A percentile compares a stretch with the other conserved stretches of the same genome.
phyloP scores from a whole-genome alignment of 2,329 filamentous ascomycete species.

The Diaporthe nobilis region DNA sequence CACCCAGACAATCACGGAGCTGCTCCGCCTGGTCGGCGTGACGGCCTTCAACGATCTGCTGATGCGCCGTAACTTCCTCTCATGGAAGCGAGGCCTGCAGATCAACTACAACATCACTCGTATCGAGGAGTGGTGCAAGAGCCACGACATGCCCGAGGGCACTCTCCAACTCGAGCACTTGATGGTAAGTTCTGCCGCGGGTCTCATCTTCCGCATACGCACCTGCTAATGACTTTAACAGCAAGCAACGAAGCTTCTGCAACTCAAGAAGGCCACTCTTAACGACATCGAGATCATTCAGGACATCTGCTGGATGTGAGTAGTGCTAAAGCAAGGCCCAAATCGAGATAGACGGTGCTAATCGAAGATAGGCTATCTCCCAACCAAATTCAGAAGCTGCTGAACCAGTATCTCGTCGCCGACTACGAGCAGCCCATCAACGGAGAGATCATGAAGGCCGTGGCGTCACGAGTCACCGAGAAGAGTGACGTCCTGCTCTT shows the following conservation, averaged over 20 bases:
- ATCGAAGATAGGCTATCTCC: conserved; percentile 81
- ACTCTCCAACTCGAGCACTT: conserved; percentile 97
- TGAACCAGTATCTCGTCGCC: conserved; percentile 98
- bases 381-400: conserved; percentile 98
- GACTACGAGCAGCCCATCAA: conserved; percentile 99
- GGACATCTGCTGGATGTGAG: conserved; percentile 99
- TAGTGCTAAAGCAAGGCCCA: conserved; percentile 45
- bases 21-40: conserved; percentile 92
- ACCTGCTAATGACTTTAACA: conserved; percentile 55
- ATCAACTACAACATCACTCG: conserved; percentile 99
- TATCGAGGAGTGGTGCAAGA: conserved; percentile 99
- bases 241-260: conserved; percentile 98
- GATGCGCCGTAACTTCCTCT: conserved; percentile 98
- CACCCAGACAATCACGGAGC: conserved; percentile 93
- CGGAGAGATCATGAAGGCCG: conserved; percentile 99
- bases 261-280: conserved; percentile 98
- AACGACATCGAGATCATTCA: conserved; percentile 99
- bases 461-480: conserved; percentile 95
- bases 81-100: conserved; percentile 98
- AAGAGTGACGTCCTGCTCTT: conserved; percentile 97
- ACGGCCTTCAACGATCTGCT: conserved; percentile 98
- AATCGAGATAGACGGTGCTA: conserved; percentile 1
- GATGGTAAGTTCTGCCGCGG: conserved; percentile 74
- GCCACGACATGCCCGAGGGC: conserved; percentile 98
- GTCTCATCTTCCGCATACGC: neutral